A percentile compares a stretch with the other conserved stretches of the same genome.
Evolutionary conservation across 768 basidiomycete genomes (phyloP).

Genomic region (Dioszegia aurantiaca): DNA sequence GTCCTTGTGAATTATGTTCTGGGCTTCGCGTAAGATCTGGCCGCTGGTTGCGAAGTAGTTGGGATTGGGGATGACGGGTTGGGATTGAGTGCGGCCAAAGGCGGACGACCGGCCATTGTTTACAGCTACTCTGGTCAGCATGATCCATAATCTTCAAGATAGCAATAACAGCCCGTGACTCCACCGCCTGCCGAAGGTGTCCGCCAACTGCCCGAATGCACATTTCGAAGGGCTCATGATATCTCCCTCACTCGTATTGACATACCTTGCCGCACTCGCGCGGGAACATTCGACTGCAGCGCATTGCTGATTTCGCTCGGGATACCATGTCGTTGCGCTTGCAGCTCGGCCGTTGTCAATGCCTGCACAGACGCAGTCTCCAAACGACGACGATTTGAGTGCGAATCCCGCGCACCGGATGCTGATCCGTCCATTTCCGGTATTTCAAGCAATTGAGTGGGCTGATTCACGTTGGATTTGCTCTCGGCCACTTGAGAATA

Average conservation of each 20-base stretch:
- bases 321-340: slow-evolving; percentile 39
- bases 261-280: slow-evolving; percentile 30
- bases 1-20: slow-evolving; percentile 17
- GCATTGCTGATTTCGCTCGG: slow-evolving; percentile 23
- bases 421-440: background rate
- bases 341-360: slow-evolving; percentile 33
- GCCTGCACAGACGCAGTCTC: background rate
- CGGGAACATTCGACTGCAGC: slow-evolving; percentile 27
- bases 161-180: too few species aligned
- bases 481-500: too few species aligned
- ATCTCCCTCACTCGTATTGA: too few species aligned
- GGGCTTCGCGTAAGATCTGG: slow-evolving; percentile 6
- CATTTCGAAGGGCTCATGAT: too few species aligned
- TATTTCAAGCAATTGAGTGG: too few species aligned
- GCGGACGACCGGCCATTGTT: slow-evolving; percentile 7
- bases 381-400: background rate
- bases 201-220: too few species aligned
- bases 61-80: slow-evolving; percentile 20
- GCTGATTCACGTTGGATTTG: too few species aligned
- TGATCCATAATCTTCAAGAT: background rate
- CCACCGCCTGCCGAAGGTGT: too few species aligned
- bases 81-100: slow-evolving; percentile 32
- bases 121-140: slow-evolving; percentile 2
- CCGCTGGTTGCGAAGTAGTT: slow-evolving; percentile 17
- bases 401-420: background rate